phyloP scores from a whole-genome alignment of 495 filamentous ascomycete genomes.

The Pseudomonodictys pantanalensis region DNA sequence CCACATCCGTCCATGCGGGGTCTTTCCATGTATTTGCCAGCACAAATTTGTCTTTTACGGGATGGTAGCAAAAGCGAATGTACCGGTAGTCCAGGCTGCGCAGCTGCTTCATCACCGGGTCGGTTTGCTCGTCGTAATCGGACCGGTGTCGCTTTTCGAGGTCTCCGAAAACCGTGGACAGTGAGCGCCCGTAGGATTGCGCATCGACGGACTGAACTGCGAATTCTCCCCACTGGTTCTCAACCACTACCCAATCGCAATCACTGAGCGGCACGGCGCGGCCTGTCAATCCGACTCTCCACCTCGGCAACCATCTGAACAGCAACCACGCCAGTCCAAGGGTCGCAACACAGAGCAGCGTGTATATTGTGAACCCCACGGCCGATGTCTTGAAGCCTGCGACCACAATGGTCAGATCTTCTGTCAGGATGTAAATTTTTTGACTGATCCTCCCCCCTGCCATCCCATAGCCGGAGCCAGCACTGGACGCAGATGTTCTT shows the following conservation, averaged over 20 bases:
- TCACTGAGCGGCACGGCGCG: constrained; percentile 61
- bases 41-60: constrained; percentile 80
- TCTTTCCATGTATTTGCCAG: constrained; percentile 90
- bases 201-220: constrained; percentile 62
- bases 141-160: constrained; percentile 52
- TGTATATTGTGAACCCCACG: constrained; percentile 65
- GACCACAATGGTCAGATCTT: constrained; percentile 90
- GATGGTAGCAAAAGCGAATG: constrained; percentile 88
- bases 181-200: constrained; percentile 69
- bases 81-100: constrained; percentile 87
- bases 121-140: constrained; percentile 72
- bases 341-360: constrained; percentile 64
- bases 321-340: constrained; percentile 77
- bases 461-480: constrained; percentile 54
- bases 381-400: constrained; percentile 80
- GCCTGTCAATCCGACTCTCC: constrained; percentile 76
- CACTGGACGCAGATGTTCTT: constrained; percentile 55
- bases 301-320: constrained; percentile 84
- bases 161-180: constrained; percentile 84
- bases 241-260: constrained; percentile 88
- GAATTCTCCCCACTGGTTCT: constrained; percentile 94
- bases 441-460: constrained; percentile 64
- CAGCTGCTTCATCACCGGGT: constrained; percentile 70
- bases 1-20: constrained; percentile 77
- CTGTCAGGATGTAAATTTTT: constrained; percentile 86